Evolutionary conservation across 73 alveolate genomes (phyloP), one percentile per base, ranked within the genome.

Genomic region (Paramecium sexaurelia): DNA sequence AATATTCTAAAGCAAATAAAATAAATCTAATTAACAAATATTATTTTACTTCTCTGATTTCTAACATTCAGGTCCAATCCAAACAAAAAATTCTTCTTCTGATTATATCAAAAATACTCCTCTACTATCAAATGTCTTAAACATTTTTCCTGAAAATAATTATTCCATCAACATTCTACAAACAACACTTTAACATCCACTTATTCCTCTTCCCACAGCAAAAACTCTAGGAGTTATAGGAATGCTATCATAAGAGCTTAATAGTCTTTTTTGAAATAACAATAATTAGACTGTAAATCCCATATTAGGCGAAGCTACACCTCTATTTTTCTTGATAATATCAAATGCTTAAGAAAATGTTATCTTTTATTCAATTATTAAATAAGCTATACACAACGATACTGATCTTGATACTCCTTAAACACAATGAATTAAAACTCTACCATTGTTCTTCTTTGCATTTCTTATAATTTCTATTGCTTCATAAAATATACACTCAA

Each of bases 381-480:
- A 29, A 66, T 96, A 96, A 10, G 99, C 99, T 19, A 96, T 47
- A 85, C 98, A 96, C 2, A 96, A 61, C 17, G 98, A 95, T 0
- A 97, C 97, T 33, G 97, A 91, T 55, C 99, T 73, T 8, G 99
- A 96, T 13, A 96, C 96, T 13, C 99, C 99, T 88, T 96, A 92
- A 15, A 95, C 97, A 55, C 99, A 96, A 91, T 96, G 99, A 37
- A 96, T 97, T 41, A 91, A 94, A 10, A 96, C 98, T 92, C 82
- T 96, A 6, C 99, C 99, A 26, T 94, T 94, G n/a, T 91, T 36
- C 27, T 78, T 37, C 51, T 82, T 82, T 20, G 95, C 96, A n/a
- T 85, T 92, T 67, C 95, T 96, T 3, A 96, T 93, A 56, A 95
- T 92, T 36, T 85, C 69, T 32, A 96, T 91, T 0, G 95, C 94